Base-by-base conservation (phyloP, 148 eudicot genomes). In the Fallopia convolvulus region DNA sequence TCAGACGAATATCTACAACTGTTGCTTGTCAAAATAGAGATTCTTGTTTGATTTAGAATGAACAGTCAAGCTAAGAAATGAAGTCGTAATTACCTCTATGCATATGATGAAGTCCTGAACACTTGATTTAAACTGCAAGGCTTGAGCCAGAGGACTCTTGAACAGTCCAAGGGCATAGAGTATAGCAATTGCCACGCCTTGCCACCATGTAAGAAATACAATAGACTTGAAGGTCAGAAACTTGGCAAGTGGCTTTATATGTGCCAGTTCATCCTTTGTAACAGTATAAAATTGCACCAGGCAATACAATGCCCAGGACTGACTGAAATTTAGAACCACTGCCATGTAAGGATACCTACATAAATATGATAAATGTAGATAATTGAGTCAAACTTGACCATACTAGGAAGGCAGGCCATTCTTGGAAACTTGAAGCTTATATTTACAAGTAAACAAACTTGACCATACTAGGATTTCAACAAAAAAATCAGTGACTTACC, bases 161-260 rank as follows among this genome's bases (percentile, higher is more conserved):
- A 96, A 84, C 75, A 96, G 85, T 30, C 98, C 98, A 74, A 96
- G 75, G 70, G 85, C 88, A 80, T 86, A 89, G 30, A 96, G 84
- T 77, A 96, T 85, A 18, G 99, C 94, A 71, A 96, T 96, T 61
- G 89, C 89, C 79, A 96, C 86, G 81, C 99, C 99, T 93, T 96
- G 98, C 99, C 99, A 96, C 99, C 99, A 96, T 20, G 99, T 93
- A 84, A 96, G 85, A 80, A 96, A 96, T 65, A 96, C 99, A 85
- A 96, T 96, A 41, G 99, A 91, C 84, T 96, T 96, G 79, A 96
- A 96, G 63, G 99, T 96, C 83, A 93, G 79, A 85, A 95, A 96
- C 84, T 96, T 96, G 86, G 88, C 85, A 79, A 96, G 77, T 42
- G 99, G 99, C 81, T 93, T 83, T 72, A 96, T 96, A 86, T 89